phyloP scores from a whole-genome alignment of 2,329 filamentous ascomycete genomes.

The Tympanopsis confertula region DNA sequence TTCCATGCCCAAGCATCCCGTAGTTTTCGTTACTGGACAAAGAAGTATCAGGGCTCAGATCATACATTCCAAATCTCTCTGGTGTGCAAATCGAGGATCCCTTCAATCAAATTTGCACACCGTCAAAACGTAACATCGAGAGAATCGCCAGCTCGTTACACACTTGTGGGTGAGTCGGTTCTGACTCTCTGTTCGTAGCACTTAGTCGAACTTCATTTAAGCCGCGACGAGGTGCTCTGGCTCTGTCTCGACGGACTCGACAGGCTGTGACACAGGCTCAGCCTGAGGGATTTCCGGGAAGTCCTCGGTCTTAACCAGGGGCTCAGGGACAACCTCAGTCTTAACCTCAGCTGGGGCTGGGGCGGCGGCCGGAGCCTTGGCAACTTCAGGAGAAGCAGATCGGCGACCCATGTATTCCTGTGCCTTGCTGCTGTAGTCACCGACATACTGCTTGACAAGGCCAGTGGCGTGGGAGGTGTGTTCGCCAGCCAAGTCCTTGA shows the following conservation, averaged over 20 bases:
- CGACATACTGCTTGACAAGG: slow-evolving; percentile 43
- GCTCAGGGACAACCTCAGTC: slow-evolving; percentile 12
- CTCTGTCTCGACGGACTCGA: not conserved
- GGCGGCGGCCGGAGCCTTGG: not conserved
- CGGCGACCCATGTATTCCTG: slow-evolving; percentile 35
- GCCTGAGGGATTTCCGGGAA: slow-evolving; percentile 9
- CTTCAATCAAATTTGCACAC: no score
- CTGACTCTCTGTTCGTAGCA: no score
- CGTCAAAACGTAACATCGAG: no score
- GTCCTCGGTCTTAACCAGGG: slow-evolving; percentile 6
- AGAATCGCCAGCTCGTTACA: no score
- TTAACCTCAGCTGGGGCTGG: slow-evolving; percentile 11
- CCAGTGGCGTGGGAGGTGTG: slow-evolving; percentile 45
- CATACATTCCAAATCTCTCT: no score
- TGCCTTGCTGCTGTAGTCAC: slow-evolving; percentile 48
- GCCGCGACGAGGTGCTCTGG: not conserved
- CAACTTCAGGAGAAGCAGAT: slow-evolving; percentile 5
- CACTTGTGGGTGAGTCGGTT: no score
- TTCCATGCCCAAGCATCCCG: no score
- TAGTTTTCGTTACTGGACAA: no score
- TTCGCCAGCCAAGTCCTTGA: slow-evolving; percentile 46
- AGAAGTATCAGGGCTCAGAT: no score
- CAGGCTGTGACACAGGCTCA: slow-evolving; percentile 3
- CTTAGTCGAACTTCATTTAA: not conserved
- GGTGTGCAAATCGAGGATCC: no score